Evolutionary conservation across 768 basidiomycete genomes (phyloP).

Genomic region (Termitomyces eurrhizus): DNA sequence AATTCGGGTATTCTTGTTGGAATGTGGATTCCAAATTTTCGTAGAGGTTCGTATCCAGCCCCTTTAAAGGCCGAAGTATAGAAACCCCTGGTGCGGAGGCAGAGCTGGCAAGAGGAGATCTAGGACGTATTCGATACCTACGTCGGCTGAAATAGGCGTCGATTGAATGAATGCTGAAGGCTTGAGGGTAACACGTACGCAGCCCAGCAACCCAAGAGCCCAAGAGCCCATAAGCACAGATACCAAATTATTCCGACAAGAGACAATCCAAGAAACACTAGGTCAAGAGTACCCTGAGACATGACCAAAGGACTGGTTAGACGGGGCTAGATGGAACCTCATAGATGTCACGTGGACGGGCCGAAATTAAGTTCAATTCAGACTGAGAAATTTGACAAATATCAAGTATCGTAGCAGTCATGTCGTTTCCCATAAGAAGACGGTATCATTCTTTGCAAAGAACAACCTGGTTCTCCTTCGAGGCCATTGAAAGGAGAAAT

Average conservation of each 20-base stretch:
- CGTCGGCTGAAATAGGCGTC: conserved; percentile 48
- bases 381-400: no score
- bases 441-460: no score
- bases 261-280: conserved; percentile 24
- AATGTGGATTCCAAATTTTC: conserved; percentile 96
- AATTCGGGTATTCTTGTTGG: conserved; percentile 86
- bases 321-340: background rate
- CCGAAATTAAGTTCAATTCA: no score
- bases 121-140: conserved; percentile 67
- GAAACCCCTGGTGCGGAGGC: conserved; percentile 78
- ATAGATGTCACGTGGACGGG: no score
- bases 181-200: conserved; percentile 49
- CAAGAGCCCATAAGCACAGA: conserved; percentile 55
- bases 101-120: conserved; percentile 54
- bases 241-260: conserved; percentile 59
- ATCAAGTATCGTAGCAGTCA: no score
- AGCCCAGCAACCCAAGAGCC: conserved; percentile 60
- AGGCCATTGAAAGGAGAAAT: no score
- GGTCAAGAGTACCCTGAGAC: conserved; percentile 1
- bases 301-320: background rate
- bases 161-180: background rate
- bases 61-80: conserved; percentile 91
- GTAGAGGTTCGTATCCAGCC: conserved; percentile 91
- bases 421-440: no score
- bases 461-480: no score